Evolutionary conservation across 2,329 filamentous ascomycete species (phyloP).

Genomic region (Kalmusia sp.): DNA sequence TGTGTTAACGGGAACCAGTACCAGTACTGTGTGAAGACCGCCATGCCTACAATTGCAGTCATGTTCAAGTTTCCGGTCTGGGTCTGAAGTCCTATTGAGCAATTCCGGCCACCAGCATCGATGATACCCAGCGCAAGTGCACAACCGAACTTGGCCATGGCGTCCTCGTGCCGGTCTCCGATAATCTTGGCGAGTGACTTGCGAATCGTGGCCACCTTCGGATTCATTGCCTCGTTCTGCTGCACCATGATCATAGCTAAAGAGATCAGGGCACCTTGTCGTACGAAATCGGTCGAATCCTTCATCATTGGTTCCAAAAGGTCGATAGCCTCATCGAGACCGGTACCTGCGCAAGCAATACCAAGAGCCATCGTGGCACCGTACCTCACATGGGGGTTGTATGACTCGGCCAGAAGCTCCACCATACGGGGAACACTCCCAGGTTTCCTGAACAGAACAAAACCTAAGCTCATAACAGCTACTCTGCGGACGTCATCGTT

Average conservation of each 20-base stretch:
- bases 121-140: slow-evolving; percentile 95
- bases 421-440: slow-evolving; percentile 98
- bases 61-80: slow-evolving; percentile 99
- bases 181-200: slow-evolving; percentile 96
- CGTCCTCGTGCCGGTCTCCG: slow-evolving; percentile 93
- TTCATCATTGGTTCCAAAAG: slow-evolving; percentile 99
- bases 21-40: slow-evolving; percentile 99
- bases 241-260: slow-evolving; percentile 99
- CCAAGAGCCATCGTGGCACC: slow-evolving; percentile 98
- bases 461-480: slow-evolving; percentile 96
- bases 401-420: slow-evolving; percentile 95
- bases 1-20: slow-evolving; percentile 99
- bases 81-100: slow-evolving; percentile 96
- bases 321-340: slow-evolving; percentile 94
- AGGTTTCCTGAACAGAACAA: slow-evolving; percentile 97
- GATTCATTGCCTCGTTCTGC: slow-evolving; percentile 98
- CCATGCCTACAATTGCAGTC: slow-evolving; percentile 97
- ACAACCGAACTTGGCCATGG: slow-evolving; percentile 98
- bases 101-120: slow-evolving; percentile 96
- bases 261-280: slow-evolving; percentile 92
- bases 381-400: slow-evolving; percentile 98
- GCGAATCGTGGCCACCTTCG: slow-evolving; percentile 88
- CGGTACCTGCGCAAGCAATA: slow-evolving; percentile 96
- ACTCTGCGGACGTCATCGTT: slow-evolving; percentile 96
- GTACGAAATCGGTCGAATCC: slow-evolving; percentile 97